Evolutionary conservation across 805 yeast genomes (phyloP), one percentile per base, ranked within the genome.

Genomic region (Ogataea nitratoaversa): DNA sequence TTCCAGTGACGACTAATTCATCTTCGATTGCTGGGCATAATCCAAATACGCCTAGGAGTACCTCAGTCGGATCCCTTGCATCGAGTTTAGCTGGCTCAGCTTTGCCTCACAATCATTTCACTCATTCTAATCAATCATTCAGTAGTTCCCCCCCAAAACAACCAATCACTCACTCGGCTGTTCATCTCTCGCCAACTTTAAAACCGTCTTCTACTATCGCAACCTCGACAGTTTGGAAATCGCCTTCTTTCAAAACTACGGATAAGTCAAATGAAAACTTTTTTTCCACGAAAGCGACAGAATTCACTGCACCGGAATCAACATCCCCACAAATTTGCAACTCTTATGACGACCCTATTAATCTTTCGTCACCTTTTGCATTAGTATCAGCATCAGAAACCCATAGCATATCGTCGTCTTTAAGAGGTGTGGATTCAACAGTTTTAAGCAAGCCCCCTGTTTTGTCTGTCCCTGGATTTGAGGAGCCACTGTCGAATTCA

Each of bases 401-500:
- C 5, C 25, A 34, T 8, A 34, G 37, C 19, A 17, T 33, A 17
- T 9, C 29, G 8, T 33, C 36, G 13, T 22, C 36, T 22, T 11
- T 7, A 6, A 18, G 18, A 6, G 12, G 19, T 16, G n/a, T 12
- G 9, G 23, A 19, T 20, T 7, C 9, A 19, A 13, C 32, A 14
- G 6, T 14, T 20, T 8, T 23, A n/a, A 23, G 31, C 4, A 12
- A 19, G 14, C 32, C 29, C 3, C 28, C 27, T 6, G 14, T 20
- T 8, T 3, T 19, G 12, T 28, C 44, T 5, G 47, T 46, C 3
- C 38, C 37, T 18, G 19, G 16, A 5, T 8, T 30, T 13, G 32
- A 29, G 8, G 37, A 40, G 8, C 37, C 45, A 3, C 19, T 39
- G 14, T 42, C 41, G 30, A 36, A 37, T 16, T 46, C 49, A 23